Evolutionary conservation across 768 basidiomycete genomes (phyloP).

Genomic region (Thelephora ganbajun): DNA sequence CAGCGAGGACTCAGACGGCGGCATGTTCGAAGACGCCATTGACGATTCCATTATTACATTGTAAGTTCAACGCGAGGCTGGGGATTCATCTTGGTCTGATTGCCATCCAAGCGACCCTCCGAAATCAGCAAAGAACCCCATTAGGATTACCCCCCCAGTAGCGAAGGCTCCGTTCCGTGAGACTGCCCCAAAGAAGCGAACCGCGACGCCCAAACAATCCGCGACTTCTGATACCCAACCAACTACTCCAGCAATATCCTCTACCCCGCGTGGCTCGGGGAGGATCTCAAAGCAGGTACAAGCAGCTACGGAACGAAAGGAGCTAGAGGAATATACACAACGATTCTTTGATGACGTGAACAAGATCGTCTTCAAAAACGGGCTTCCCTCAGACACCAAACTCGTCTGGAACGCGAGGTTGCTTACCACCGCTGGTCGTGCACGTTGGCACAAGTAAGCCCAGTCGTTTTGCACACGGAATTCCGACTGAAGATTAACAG

Average conservation of each 20-base stretch:
- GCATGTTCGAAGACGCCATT: constrained; percentile 21
- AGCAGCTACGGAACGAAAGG: constrained; percentile 27
- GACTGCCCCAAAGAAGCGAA: background rate
- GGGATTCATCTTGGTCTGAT: background rate
- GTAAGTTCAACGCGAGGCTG: constrained; percentile 16
- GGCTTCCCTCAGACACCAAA: constrained; percentile 38
- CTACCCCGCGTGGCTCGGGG: constrained; percentile 5
- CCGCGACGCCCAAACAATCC: constrained; percentile 6
- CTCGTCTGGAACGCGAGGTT: constrained; percentile 58
- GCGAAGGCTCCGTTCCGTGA: constrained; percentile 1
- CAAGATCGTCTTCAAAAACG: constrained; percentile 34
- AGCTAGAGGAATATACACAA: constrained; percentile 38
- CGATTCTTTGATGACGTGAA: constrained; percentile 52
- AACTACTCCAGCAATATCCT: constrained; percentile 3
- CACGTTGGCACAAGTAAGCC: constrained; percentile 45
- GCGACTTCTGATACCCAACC: constrained; percentile 7
- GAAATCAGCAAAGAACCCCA: constrained; percentile 15
- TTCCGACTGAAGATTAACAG: constrained; percentile 16
- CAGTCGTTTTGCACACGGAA: no score
- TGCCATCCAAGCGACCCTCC: constrained; percentile 31
- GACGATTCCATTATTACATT: constrained; percentile 12
- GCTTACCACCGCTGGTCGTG: constrained; percentile 55
- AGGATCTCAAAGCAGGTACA: constrained; percentile 26
- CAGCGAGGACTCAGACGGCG: constrained; percentile 7
- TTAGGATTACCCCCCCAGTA: background rate